phyloP scores from a whole-genome alignment of 129 eudicot genomes.

The Arctium lappa region DNA sequence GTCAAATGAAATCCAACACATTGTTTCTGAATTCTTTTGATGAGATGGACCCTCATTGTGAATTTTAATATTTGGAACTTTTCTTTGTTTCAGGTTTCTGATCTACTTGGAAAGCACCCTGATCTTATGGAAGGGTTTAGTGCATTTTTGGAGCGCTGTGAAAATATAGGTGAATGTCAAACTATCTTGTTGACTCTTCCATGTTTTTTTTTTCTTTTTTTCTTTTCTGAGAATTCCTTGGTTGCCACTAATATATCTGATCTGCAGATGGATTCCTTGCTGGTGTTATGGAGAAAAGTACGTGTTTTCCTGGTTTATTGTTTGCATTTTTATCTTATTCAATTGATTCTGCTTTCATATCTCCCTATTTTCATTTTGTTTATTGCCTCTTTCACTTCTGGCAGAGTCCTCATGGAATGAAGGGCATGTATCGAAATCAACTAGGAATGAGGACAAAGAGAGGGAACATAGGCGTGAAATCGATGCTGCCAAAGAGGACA shows the following conservation, averaged over 20 bases:
- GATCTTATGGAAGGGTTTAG: constrained; percentile 98
- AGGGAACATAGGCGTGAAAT: constrained; percentile 72
- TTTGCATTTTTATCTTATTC: not conserved
- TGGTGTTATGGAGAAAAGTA: constrained; percentile 97
- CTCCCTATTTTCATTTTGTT: not conserved
- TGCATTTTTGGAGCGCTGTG: constrained; percentile 84
- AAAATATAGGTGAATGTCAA: constrained; percentile 60
- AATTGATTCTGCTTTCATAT: not conserved
- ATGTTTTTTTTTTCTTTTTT: not conserved
- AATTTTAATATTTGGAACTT: not conserved
- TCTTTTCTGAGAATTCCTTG: not conserved
- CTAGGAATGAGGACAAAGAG: constrained; percentile 70
- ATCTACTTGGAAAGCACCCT: constrained; percentile 87
- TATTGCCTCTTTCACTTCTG: constrained; percentile 15
- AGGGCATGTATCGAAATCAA: constrained; percentile 64
- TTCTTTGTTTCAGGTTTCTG: constrained; percentile 65
- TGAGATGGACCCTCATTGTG: not conserved
- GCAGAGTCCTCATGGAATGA: constrained; percentile 85
- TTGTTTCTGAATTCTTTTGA: not conserved
- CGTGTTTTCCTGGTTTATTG: constrained; percentile 14
- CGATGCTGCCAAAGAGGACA: constrained; percentile 73
- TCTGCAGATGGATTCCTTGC: constrained; percentile 96
- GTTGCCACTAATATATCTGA: not conserved
- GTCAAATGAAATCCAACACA: not conserved
- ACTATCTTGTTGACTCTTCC: not conserved